Evolutionary conservation across 495 filamentous ascomycete species (phyloP).

Genomic region (Neurospora cerealis): DNA sequence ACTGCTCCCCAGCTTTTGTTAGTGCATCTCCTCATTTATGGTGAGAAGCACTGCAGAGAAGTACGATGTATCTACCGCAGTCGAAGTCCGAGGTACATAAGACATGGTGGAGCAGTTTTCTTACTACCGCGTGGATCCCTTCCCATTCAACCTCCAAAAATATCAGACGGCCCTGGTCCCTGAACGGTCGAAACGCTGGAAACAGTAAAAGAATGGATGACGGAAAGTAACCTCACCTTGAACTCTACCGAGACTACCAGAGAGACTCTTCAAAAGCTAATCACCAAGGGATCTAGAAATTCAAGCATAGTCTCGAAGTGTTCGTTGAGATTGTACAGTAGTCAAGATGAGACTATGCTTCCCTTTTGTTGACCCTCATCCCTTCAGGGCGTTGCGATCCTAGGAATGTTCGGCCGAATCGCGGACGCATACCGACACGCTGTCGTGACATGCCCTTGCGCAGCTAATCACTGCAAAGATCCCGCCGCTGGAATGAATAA

Average conservation of each 20-base stretch:
- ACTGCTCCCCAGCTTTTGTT: not conserved
- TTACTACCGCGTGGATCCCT: not conserved
- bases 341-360: not conserved
- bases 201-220: not conserved
- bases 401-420: not conserved
- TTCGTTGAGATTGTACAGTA: too few relatives aligned
- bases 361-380: not conserved
- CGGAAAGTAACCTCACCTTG: not conserved
- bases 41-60: not conserved
- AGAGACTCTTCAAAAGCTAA: not conserved
- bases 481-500: not conserved
- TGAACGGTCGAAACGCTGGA: not conserved
- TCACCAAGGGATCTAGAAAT: not conserved
- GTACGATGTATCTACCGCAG: not conserved
- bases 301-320: not conserved
- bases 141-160: not conserved
- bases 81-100: not conserved
- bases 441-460: not conserved
- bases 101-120: not conserved
- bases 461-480: not conserved
- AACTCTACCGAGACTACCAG: not conserved
- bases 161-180: not conserved
- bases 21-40: not conserved
- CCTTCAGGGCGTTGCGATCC: not conserved
- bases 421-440: not conserved